Evolutionary conservation across 768 basidiomycete species (phyloP).

Genomic region (Tylopilus cervinicoccineus): DNA sequence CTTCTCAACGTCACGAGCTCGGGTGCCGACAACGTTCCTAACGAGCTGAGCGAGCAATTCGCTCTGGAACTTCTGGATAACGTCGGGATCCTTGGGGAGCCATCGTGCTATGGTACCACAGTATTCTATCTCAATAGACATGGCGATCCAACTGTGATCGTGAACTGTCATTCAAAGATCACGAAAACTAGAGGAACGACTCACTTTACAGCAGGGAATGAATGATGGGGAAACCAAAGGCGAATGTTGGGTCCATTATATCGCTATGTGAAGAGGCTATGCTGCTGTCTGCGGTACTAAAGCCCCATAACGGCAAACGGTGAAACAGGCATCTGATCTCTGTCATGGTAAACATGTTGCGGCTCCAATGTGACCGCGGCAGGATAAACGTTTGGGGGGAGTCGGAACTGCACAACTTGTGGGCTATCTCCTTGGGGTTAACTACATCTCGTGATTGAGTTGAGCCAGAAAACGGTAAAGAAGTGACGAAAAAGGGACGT

Average conservation of each 20-base stretch:
- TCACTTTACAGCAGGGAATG: neutral
- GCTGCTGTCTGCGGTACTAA: neutral
- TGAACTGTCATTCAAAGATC: neutral
- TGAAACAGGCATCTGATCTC: neutral
- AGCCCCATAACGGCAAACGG: too few relatives aligned
- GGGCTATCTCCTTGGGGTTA: neutral
- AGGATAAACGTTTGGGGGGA: neutral
- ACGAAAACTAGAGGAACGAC: neutral
- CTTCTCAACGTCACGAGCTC: constrained; percentile 6
- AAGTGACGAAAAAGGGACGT: neutral
- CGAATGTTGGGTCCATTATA: neutral
- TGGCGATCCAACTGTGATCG: neutral
- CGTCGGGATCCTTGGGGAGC: constrained; percentile 14
- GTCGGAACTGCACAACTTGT: neutral
- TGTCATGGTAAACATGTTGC: neutral
- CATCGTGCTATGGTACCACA: constrained; percentile 21
- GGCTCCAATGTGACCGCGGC: neutral
- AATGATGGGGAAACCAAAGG: neutral
- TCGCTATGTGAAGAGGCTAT: neutral
- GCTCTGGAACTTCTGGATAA: constrained; percentile 11
- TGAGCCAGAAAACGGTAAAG: neutral
- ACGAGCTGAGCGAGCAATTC: constrained; percentile 29
- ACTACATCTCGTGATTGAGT: neutral
- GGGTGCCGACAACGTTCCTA: constrained; percentile 7
- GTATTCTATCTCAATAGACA: constrained; percentile 17